Evolutionary conservation across 139 green algal species (phyloP), one percentile per base, ranked within the genome.

Genomic region (Chloropicon primus): DNA sequence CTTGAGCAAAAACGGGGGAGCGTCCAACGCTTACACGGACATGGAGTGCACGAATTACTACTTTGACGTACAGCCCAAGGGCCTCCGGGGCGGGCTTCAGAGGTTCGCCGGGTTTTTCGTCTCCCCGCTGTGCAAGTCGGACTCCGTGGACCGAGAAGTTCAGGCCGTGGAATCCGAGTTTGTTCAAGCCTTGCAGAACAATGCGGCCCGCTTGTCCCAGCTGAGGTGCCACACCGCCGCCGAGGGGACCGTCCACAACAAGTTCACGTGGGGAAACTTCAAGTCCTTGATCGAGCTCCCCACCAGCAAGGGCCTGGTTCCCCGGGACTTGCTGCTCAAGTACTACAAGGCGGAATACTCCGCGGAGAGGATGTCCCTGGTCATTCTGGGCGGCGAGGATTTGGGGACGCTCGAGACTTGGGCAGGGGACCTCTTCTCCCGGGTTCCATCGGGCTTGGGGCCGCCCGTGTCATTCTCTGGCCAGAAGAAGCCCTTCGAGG

Each of bases 91-190:
- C 1, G 93, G 90, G 0, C 86, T 99, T 53, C 90, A 98, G 54
- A 87, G 94, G 74, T 98, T 98, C 79, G 87, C 94, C 21, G 86
- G 93, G 79, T 98, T 98, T 82, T 99, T 98, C 83, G 84, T 94
- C 23, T 73, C 84, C 0, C 96, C 96, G 0, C 88, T 98, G 54
- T 89, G 89, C 76, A 91, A 94, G 80, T 86, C 87, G 0, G 81
- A 98, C 80, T 5, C 41, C 10, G 41, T 62, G 41, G 93, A 97
- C 75, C 87, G 95, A 1, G 95, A 99, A 85, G 91, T 98, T 28
- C 80, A 89, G 73, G 82, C 85, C 23, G 85, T 89, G 1, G 79
- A 89, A 27, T 76, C 62, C 81, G 85, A 88, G 74, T 89, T 87
- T 27, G 74, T 84, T 41, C 80, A 86, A 1, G 80, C 93, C 21